A percentile compares a stretch with the other conserved stretches of the same genome.
Conservation (phyloP, 75 land plant species). For the Picea sitchensis region DNA sequence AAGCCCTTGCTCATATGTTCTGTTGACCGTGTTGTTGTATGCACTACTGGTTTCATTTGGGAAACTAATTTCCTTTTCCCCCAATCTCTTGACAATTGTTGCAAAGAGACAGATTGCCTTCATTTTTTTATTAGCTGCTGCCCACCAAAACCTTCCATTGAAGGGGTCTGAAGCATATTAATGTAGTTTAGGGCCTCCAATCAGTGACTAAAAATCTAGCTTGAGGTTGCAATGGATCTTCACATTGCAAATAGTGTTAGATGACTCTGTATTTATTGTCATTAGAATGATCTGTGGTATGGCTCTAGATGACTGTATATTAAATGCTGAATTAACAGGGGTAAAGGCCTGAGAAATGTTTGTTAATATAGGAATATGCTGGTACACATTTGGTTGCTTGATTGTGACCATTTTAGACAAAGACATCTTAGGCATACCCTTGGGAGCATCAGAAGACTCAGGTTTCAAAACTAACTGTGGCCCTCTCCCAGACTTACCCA, state of each 20-base stretch:
- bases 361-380: neutral
- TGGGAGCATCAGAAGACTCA: neutral
- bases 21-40: neutral
- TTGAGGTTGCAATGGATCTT: neutral
- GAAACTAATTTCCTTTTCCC: neutral
- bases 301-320: neutral
- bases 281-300: neutral
- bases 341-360: neutral
- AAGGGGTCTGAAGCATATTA: no score
- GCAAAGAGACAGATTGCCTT: neutral
- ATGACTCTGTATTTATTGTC: neutral
- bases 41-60: neutral
- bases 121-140: neutral
- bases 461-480: neutral
- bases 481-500: neutral
- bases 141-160: neutral
- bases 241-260: neutral
- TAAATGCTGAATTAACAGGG: slow-evolving; percentile 2
- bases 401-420: no score
- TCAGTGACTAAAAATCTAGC: neutral
- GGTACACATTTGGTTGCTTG: neutral
- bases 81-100: neutral
- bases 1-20: neutral
- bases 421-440: neutral
- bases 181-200: slow-evolving; percentile 2